Percentiles rank a stretch among this genome's conserved stretches.
Conservation (phyloP, 2,329 filamentous ascomycete genomes). For the Pestalotiopsis fici region DNA sequence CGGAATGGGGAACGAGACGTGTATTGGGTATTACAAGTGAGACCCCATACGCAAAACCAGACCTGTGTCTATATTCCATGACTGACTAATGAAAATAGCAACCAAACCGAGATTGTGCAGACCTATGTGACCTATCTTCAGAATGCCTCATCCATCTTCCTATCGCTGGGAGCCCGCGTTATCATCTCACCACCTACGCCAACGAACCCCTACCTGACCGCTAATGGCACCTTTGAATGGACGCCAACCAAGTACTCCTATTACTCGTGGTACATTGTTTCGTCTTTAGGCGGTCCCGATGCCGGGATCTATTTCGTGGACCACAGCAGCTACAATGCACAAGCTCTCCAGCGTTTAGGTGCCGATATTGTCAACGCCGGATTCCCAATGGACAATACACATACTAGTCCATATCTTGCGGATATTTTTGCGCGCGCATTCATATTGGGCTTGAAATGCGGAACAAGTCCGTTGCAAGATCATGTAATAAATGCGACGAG, state of each 20-base stretch:
- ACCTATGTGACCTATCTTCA: constrained; percentile 23
- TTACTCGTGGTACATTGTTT: constrained; percentile 14
- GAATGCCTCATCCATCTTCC: constrained; percentile 15
- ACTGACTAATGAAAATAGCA: neutral
- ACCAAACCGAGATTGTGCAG: constrained; percentile 23
- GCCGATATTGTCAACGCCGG: constrained; percentile 8
- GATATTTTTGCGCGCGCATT: constrained; percentile 14
- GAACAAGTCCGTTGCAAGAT: constrained; percentile 13
- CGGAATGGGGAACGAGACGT: constrained; percentile 13
- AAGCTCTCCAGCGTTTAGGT: constrained; percentile 12
- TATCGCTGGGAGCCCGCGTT: constrained; percentile 13
- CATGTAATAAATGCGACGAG: constrained; percentile 15
- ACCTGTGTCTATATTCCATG: too few relatives aligned
- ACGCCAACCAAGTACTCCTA: constrained; percentile 12
- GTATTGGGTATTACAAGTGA: constrained; percentile 12
- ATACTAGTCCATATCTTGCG: constrained; percentile 14
- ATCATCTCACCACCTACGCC: constrained; percentile 15
- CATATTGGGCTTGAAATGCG: constrained; percentile 16
- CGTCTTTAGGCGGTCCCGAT: constrained; percentile 11
- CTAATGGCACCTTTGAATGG: constrained; percentile 10
- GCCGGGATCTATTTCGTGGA: constrained; percentile 15
- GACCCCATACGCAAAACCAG: neutral
- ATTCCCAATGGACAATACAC: constrained; percentile 17
- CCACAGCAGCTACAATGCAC: constrained; percentile 14
- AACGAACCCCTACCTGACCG: constrained; percentile 11